Conservation (phyloP, 768 basidiomycete species). For the Serendipita vermifera region DNA sequence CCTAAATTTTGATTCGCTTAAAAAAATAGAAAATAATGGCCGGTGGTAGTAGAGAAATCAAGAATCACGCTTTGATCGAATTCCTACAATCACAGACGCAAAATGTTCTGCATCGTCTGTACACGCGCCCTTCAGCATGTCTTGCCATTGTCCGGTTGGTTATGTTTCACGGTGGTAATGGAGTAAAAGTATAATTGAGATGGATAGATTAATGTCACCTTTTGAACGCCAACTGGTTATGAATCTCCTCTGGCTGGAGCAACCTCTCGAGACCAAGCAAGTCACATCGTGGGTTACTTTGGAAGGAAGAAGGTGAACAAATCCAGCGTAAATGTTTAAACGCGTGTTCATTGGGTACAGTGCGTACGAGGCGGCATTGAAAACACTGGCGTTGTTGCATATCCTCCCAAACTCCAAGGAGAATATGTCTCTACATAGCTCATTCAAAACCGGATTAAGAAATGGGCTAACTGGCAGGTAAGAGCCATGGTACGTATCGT, state of each 20-base stretch:
- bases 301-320: slow-evolving; percentile 53
- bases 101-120: slow-evolving; percentile 62
- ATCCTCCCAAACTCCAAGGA: slow-evolving; percentile 47
- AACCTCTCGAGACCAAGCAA: slow-evolving; percentile 47
- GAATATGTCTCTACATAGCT: slow-evolving; percentile 57
- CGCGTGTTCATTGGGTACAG: slow-evolving; percentile 28
- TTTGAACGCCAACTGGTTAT: slow-evolving; percentile 76
- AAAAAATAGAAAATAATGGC: neutral
- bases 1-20: too few relatives aligned
- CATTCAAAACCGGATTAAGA: slow-evolving; percentile 67
- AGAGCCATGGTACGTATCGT: slow-evolving; percentile 16
- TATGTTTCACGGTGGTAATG: too few relatives aligned
- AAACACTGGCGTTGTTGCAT: slow-evolving; percentile 51
- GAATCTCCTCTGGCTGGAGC: slow-evolving; percentile 82
- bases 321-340: neutral
- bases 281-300: slow-evolving; percentile 67
- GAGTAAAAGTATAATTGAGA: neutral
- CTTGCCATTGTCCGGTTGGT: slow-evolving; percentile 79
- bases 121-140: slow-evolving; percentile 76
- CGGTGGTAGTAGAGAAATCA: neutral
- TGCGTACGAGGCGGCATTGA: slow-evolving; percentile 55
- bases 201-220: slow-evolving; percentile 52
- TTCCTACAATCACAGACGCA: slow-evolving; percentile 76
- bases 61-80: slow-evolving; percentile 47
- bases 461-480: slow-evolving; percentile 84